phyloP scores from a whole-genome alignment of 805 yeast species.

The Schizosaccharomyces osmophilus region DNA sequence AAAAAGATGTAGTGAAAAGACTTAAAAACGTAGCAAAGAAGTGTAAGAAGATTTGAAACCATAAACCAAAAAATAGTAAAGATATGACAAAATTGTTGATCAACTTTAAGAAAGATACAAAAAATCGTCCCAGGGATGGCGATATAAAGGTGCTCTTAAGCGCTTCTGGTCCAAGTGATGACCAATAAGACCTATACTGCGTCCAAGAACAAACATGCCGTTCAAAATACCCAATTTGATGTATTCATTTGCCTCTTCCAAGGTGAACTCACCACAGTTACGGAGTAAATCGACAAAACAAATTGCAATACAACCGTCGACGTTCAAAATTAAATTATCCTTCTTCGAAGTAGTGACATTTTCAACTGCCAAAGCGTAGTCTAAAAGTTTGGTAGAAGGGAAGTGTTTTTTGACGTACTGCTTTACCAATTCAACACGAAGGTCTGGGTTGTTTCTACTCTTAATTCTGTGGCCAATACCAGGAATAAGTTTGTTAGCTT shows the following conservation, averaged over 20 bases:
- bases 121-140: constrained; percentile 26
- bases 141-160: constrained; percentile 21
- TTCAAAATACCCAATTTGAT: constrained; percentile 23
- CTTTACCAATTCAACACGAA: constrained; percentile 24
- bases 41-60: background rate
- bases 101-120: constrained; percentile 12
- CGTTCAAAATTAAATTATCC: constrained; percentile 23
- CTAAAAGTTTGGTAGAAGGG: constrained; percentile 20
- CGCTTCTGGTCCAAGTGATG: constrained; percentile 25
- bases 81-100: background rate
- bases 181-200: constrained; percentile 24
- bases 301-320: constrained; percentile 24
- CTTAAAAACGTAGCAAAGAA: background rate
- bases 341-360: constrained; percentile 26
- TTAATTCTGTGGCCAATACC: constrained; percentile 25
- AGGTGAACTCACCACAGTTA: constrained; percentile 21
- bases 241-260: constrained; percentile 22
- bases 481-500: constrained; percentile 23
- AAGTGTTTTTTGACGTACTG: constrained; percentile 21
- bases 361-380: constrained; percentile 24
- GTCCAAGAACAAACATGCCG: constrained; percentile 22
- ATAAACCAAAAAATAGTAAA: background rate
- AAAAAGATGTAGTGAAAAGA: too few species aligned
- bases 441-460: constrained; percentile 25
- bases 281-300: constrained; percentile 22